Evolutionary conservation across 2,329 filamentous ascomycete species (phyloP).

Genomic region (Colletotrichum lupini): DNA sequence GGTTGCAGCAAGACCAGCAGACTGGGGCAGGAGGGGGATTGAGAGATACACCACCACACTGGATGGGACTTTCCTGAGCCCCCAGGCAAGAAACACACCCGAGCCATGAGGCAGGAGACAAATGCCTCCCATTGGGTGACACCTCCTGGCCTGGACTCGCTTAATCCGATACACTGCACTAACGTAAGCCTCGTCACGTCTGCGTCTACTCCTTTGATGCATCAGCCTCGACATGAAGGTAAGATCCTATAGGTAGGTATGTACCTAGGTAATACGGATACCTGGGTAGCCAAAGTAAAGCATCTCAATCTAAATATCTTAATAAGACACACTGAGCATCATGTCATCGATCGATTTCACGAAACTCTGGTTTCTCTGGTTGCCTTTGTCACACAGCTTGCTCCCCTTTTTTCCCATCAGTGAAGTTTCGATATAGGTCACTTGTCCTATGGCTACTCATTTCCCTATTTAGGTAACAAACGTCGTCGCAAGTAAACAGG

Average conservation of each 20-base stretch:
- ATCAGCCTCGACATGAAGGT: not conserved
- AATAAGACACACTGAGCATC: not conserved
- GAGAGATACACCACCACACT: not conserved
- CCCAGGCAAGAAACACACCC: not conserved
- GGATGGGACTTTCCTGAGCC: not conserved
- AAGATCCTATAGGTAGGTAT: not conserved
- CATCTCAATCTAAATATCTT: too few relatives aligned
- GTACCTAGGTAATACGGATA: not conserved
- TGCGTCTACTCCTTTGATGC: not conserved
- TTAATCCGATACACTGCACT: conserved; percentile 22
- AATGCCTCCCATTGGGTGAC: conserved; percentile 15
- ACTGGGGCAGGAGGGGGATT: conserved; percentile 1
- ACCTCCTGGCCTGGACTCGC: conserved; percentile 18
- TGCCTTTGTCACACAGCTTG: not conserved
- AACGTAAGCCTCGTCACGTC: not conserved
- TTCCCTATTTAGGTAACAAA: conserved; percentile 10
- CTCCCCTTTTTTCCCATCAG: not conserved
- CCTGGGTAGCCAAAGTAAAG: not conserved
- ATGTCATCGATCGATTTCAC: not conserved
- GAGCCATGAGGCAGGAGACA: conserved; percentile 6
- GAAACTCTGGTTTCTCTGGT: not conserved
- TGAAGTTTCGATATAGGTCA: not conserved
- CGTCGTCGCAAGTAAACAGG: conserved; percentile 23
- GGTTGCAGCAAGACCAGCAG: conserved; percentile 19
- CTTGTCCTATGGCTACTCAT: not conserved